Base-by-base conservation (phyloP, 2,329 filamentous ascomycete genomes). In the Trichoderma atrobrunneum region DNA sequence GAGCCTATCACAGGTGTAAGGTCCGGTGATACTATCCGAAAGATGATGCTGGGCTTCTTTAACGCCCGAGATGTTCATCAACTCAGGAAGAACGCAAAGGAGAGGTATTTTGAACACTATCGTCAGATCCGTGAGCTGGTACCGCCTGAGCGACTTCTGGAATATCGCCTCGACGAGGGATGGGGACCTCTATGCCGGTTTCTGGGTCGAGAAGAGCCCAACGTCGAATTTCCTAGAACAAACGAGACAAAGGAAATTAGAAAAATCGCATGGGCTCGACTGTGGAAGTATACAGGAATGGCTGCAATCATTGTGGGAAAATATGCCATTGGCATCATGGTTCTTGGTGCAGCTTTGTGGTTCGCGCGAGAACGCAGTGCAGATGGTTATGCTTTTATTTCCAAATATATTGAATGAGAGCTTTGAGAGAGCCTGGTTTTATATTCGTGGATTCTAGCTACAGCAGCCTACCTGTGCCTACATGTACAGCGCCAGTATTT, bases 121-220 rank as follows among this genome's bases (percentile, higher is more conserved):
- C 72, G 72, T 0, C 65, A 75, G 14, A 74, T 83, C 1, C 73
- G 75, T 4, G 78, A 79, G 36, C 74, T 78, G 48, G 76, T 78
- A 21, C 76, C 79, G 0, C 34, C 73, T 3, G 77, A 67, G 1
- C 70, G 73, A n/a, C 66, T 82, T 24, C 67, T 83, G 7, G 76
- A 80, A 65, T 83, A 79, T 71, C 72, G 72, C 1, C 66, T 82
- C 59, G 76, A 74, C 0, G 76, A 80, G 2, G 82, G 82, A 1
- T 83, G 81, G 81, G 78, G 39, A 18, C 80, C 82, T 3, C 74
- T 84, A 8, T 83, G 81, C 65, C 72, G 76, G 30, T 83, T 84
- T 60, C 68, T 84, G 16, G 81, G 65, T 0, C 80, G 79, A 56
- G 73, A 76, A 1, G 73, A 80, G 14, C 82, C 82, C 0, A 75